Conservation (phyloP, 2,329 filamentous ascomycete genomes). For the Stemphylium beticola region DNA sequence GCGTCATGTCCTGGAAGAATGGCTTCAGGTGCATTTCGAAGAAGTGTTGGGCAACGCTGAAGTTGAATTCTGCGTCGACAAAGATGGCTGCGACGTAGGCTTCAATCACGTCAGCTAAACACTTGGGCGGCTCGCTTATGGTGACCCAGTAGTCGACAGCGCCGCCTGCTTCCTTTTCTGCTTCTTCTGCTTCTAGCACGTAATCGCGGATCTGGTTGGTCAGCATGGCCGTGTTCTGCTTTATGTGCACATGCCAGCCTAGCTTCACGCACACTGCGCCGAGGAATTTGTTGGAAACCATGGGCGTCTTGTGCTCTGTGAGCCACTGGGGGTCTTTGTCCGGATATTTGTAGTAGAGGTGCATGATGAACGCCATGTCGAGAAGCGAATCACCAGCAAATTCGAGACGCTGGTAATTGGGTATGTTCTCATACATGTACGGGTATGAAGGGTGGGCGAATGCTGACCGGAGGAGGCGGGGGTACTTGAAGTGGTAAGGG, state of each 20-base stretch:
- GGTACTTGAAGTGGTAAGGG: conserved; percentile 73
- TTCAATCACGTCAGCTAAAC: conserved; percentile 85
- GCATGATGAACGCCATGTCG: conserved; percentile 83
- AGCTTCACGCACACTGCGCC: conserved; percentile 80
- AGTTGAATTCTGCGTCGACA: conserved; percentile 85
- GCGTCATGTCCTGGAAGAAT: conserved; percentile 83
- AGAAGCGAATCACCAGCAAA: conserved; percentile 90
- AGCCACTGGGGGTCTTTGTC: conserved; percentile 91
- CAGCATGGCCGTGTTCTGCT: conserved; percentile 59
- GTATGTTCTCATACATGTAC: conserved; percentile 75
- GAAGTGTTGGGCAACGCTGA: conserved; percentile 73
- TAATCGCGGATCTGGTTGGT: conserved; percentile 59
- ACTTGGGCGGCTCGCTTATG: conserved; percentile 69
- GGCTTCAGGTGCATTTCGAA: conserved; percentile 75
- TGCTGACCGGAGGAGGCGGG: conserved; percentile 78
- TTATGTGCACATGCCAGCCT: conserved; percentile 76
- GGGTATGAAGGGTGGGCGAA: conserved; percentile 89
- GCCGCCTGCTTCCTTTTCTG: conserved; percentile 56
- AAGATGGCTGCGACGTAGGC: conserved; percentile 89
- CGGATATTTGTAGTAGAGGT: conserved; percentile 78
- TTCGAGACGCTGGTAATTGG: conserved; percentile 88
- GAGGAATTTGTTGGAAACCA: conserved; percentile 96
- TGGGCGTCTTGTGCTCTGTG: conserved; percentile 99
- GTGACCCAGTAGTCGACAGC: conserved; percentile 72
- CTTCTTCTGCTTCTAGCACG: conserved; percentile 64